Evolutionary conservation across 768 basidiomycete genomes (phyloP), one percentile per base, ranked within the genome.

Genomic region (Lenzites betulinus): DNA sequence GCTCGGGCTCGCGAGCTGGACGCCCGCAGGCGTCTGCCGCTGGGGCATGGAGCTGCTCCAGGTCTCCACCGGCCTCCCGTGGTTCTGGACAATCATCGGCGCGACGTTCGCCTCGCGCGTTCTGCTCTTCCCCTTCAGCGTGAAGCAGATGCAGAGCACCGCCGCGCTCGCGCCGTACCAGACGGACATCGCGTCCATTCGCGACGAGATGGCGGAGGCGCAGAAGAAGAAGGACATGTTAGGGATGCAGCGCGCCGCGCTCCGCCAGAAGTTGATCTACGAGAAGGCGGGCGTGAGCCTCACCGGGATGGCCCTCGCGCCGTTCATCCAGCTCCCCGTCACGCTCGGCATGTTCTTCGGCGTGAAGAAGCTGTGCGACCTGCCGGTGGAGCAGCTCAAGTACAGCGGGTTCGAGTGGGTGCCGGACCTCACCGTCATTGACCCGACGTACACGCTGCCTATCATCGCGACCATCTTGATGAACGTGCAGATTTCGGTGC

Each of bases 301-400:
- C 58, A 62, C 76, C 15, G 77, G 79, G 41, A 76, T 86, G 63
- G 62, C 89, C n/a, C 51, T 84, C 16, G 76, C 79, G 55, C 83
- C 84, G 8, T 59, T 94, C 55, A 66, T 88, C 0, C 94, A 96
- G 73, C 70, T 93, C 22, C 86, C 92, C 1, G 78, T 93, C 43
- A 87, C 89, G 47, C 74, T 97, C 33, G 86, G 88, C 15, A 75
- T 92, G 76, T 98, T 98, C 81, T 88, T 93, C 65, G 92, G 84
- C 18, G 71, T 96, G 56, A 85, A 85, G 74, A 77, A 76, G 48
- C 81, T 98, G 78, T 87, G 88, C 66, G 77, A 79, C 50, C 71
- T 87, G 46, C 92, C 92, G 0, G 73, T 97, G 20, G 79, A 80
- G 54, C 93, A 93, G 75, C 71, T 98, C 67, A 80, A 82, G 64